A percentile compares a stretch with the other conserved stretches of the same genome.
These are phyloP conservation scores for Penicillium odoratum DNA, from an alignment of 495 filamentous ascomycete species.

Conservation along the genomic window DNA sequence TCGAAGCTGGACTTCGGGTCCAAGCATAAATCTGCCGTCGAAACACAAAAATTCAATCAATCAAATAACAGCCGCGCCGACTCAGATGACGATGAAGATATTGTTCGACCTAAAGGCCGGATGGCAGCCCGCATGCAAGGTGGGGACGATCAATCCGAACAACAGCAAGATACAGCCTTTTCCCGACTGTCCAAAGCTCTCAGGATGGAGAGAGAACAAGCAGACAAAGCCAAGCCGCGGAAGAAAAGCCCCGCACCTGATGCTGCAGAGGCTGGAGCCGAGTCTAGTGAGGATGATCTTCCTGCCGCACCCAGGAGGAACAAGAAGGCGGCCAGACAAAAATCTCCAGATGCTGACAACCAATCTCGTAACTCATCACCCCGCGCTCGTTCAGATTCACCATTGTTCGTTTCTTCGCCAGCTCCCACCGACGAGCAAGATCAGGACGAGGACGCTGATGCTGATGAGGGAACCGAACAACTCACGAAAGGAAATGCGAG, in stretches of 20 bases:
- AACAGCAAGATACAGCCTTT: conserved; percentile 36
- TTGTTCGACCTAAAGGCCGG: conserved; percentile 64
- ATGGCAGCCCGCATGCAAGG: conserved; percentile 69
- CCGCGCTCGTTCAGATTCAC: conserved; percentile 35
- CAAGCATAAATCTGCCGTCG: conserved; percentile 12
- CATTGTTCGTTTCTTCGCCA: conserved; percentile 43
- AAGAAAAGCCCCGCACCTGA: conserved; percentile 13
- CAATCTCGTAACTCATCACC: conserved; percentile 19
- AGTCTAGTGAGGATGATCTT: conserved; percentile 40
- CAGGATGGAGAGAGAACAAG: conserved; percentile 18
- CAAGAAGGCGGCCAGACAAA: conserved; percentile 15
- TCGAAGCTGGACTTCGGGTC: conserved; percentile 27
- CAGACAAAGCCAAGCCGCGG: conserved; percentile 11
- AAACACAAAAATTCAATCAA: conserved; percentile 9
- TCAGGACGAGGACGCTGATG: conserved; percentile 10
- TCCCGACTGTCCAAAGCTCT: conserved; percentile 36
- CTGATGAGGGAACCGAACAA: conserved; percentile 34
- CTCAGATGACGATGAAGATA: conserved; percentile 48
- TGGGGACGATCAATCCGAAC: conserved; percentile 2
- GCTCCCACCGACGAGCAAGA: conserved; percentile 7
- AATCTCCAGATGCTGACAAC: conserved; percentile 7
- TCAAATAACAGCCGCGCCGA: conserved; percentile 28
- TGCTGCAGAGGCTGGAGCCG: conserved; percentile 4
- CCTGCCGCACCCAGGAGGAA: conserved; percentile 33
- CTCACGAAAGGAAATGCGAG: conserved; percentile 55